Evolutionary conservation across 345 rosid genomes (phyloP).

Genomic region (Corchorus olitorius): DNA sequence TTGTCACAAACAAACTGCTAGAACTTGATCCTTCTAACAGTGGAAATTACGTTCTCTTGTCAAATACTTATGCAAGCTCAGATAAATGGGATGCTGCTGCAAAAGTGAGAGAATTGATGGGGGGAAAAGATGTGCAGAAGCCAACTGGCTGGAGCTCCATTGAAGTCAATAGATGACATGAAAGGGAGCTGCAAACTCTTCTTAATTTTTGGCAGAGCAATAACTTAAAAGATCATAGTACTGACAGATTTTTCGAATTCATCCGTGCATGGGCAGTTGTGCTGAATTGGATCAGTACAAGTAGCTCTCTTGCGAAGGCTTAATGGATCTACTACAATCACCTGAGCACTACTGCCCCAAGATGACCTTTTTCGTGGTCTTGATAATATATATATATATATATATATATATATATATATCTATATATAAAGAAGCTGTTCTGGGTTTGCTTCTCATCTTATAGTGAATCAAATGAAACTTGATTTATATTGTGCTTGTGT

Average conservation of each 20-base stretch:
- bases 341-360: too few species aligned
- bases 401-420: too few species aligned
- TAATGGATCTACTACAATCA: background rate
- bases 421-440: too few species aligned
- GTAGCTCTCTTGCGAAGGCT: background rate
- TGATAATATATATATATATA: too few species aligned
- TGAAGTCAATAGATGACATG: slow-evolving; percentile 23
- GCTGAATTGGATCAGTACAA: background rate
- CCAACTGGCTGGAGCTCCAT: slow-evolving; percentile 53
- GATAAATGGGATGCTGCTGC: slow-evolving; percentile 63
- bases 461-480: too few species aligned
- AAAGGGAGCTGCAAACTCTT: background rate
- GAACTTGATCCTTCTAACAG: slow-evolving; percentile 57
- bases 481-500: too few species aligned
- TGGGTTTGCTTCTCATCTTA: background rate
- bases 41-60: slow-evolving; percentile 65
- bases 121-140: slow-evolving; percentile 44
- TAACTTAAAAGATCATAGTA: background rate
- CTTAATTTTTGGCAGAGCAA: background rate
- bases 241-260: background rate
- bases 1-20: slow-evolving; percentile 46
- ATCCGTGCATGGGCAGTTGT: background rate
- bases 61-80: slow-evolving; percentile 55
- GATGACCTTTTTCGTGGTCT: too few species aligned
- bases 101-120: slow-evolving; percentile 47